Conservation (phyloP, 169 alveolate species). For the Cryptosporidium andersoni region DNA sequence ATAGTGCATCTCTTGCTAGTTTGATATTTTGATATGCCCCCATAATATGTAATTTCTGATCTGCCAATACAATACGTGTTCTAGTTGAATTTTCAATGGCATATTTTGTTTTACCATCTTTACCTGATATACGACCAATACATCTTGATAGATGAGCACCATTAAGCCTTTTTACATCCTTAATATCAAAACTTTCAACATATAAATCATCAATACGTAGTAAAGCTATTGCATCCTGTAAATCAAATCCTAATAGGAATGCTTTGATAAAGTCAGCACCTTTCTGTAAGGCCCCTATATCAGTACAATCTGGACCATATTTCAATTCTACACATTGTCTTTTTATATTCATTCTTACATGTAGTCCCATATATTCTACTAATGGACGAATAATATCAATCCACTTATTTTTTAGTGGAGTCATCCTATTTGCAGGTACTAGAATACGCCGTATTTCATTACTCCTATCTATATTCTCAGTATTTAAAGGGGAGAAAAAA, state of each 20-base stretch:
- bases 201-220: slow-evolving; percentile 97
- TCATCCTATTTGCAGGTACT: slow-evolving; percentile 91
- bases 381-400: slow-evolving; percentile 89
- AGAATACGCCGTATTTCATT: slow-evolving; percentile 84
- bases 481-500: slow-evolving; percentile 38
- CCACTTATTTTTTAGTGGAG: slow-evolving; percentile 92
- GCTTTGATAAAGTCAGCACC: slow-evolving; percentile 96
- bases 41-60: slow-evolving; percentile 81
- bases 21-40: slow-evolving; percentile 93
- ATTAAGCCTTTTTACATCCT: slow-evolving; percentile 96
- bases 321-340: slow-evolving; percentile 87
- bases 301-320: slow-evolving; percentile 66
- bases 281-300: slow-evolving; percentile 88
- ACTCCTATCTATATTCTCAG: slow-evolving; percentile 28
- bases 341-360: slow-evolving; percentile 92
- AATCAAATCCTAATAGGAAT: slow-evolving; percentile 97
- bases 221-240: slow-evolving; percentile 98
- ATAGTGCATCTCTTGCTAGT: slow-evolving; percentile 96
- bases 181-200: slow-evolving; percentile 95
- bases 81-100: slow-evolving; percentile 99
- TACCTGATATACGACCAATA: slow-evolving; percentile 98
- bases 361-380: slow-evolving; percentile 94
- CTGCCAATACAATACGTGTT: slow-evolving; percentile 93
- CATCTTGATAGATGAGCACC: slow-evolving; percentile 98
- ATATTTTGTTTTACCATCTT: slow-evolving; percentile 98